Evolutionary conservation across 257 asterid genomes (phyloP), one percentile per base, ranked within the genome.

Genomic region (Prunella vulgaris): DNA sequence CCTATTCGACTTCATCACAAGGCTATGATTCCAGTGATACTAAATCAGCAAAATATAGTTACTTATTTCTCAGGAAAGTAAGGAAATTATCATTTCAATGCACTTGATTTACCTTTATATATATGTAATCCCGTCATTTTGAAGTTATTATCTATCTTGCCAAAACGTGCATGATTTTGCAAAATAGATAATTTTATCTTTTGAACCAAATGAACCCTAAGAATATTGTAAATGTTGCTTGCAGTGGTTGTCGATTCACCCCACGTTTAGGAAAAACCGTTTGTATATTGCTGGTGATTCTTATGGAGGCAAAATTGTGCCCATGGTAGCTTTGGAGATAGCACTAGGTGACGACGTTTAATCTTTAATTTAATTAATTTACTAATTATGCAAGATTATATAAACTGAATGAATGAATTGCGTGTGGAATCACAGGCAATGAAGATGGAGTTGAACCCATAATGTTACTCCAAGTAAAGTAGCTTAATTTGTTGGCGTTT

Each of bases 241-340:
- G 56, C 88, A 88, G 92, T 88, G 95, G 95, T 17, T 88, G 60
- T 67, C 72, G 32, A 74, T 56, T 7, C 92, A 83, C 68, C 84
- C 88, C 0, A 24, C 0, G 17, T 87, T 83, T 60, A 22, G 44
- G 7, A 60, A 78, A n/a, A 82, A 84, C 64, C 84, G 68, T 4
- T 33, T 88, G 0, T 85, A 71, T 68, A 35, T 88, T 68, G 84
- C 68, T 2, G 88, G 92, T 5, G 90, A 85, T 53, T 88, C 95
- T 15, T 84, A 88, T 18, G 88, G 81, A 17, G 90, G 85, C 73
- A 77, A 73, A 35, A 60, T 79, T 24, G 75, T 52, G 24, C 85
- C 90, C 10, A 60, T 83, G 78, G 63, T 85, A 14, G 84, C 78
- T n/a, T 67, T 57, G 1, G 78, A 72, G 54, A 82, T 88, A 69